Percentiles rank a stretch among this genome's conserved stretches.
These are phyloP conservation scores for Phaffia rhodozyma DNA, from an alignment of 1,284 basidiomycete genomes.

Conservation along the genomic window DNA sequence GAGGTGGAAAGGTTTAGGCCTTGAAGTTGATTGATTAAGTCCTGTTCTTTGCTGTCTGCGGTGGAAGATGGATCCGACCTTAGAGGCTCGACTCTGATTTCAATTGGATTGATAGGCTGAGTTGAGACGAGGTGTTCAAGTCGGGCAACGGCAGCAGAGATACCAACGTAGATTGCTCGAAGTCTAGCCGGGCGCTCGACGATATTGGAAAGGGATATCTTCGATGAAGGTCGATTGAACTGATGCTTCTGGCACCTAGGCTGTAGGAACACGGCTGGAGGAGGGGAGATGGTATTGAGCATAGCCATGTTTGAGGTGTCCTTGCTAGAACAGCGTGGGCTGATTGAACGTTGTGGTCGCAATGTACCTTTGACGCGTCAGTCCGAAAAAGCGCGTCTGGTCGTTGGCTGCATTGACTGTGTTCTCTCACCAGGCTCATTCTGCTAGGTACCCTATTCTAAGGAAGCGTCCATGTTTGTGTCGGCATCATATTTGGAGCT, in stretches of 20 bases:
- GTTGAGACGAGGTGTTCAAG: conserved; percentile 39
- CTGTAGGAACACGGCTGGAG: conserved; percentile 32
- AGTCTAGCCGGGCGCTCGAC: conserved; percentile 85
- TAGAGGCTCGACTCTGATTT: background rate
- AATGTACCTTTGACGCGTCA: no score
- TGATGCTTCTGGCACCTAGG: conserved; percentile 45
- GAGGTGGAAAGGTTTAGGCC: conserved; percentile 42
- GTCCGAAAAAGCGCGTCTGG: no score
- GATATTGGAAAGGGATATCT: conserved; percentile 44
- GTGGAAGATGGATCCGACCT: background rate
- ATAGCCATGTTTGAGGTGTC: no score
- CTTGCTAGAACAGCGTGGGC: no score
- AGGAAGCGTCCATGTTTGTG: no score
- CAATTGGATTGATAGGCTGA: background rate
- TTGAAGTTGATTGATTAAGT: conserved; percentile 39
- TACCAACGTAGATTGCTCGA: conserved; percentile 62
- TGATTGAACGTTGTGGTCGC: no score
- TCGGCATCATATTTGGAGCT: no score
- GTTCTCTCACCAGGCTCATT: no score
- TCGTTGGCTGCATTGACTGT: no score
- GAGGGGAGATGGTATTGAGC: background rate
- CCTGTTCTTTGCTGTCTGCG: background rate
- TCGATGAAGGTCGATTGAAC: conserved; percentile 62
- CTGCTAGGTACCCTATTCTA: no score
- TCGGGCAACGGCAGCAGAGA: conserved; percentile 61